Conservation (phyloP, 1,284 basidiomycete genomes). For the Athelia psychrophila region DNA sequence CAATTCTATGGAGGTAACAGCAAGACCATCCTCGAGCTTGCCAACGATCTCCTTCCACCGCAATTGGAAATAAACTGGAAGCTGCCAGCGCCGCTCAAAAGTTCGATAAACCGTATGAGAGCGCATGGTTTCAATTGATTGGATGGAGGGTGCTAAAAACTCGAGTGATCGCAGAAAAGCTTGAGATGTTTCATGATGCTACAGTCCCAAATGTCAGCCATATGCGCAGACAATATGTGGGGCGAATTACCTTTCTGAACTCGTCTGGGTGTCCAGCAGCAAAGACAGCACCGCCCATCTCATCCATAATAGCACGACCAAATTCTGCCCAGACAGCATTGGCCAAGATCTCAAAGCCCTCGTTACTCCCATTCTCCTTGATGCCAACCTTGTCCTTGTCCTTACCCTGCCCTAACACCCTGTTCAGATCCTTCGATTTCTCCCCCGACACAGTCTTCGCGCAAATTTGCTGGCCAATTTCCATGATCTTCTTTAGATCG, state of each 20-base stretch:
- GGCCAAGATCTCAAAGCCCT: conserved; percentile 78
- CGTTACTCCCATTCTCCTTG: conserved; percentile 13
- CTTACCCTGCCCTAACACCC: conserved; percentile 3
- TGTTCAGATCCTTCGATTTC: conserved; percentile 10
- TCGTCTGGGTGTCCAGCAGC: conserved; percentile 88
- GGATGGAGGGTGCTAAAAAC: conserved; percentile 73
- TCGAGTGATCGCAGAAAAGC: conserved; percentile 86
- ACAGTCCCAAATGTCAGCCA: not conserved
- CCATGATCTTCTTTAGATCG: conserved; percentile 71
- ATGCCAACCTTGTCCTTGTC: not conserved
- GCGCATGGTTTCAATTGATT: conserved; percentile 71
- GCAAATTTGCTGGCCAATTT: conserved; percentile 68
- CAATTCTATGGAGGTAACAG: conserved; percentile 40
- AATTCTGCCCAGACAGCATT: conserved; percentile 90
- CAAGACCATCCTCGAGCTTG: conserved; percentile 67
- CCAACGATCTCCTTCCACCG: conserved; percentile 94
- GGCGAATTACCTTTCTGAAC: conserved; percentile 73
- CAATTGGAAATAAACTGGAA: conserved; percentile 96
- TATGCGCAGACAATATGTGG: not conserved
- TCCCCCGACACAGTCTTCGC: conserved; percentile 32
- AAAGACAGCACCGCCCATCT: conserved; percentile 82
- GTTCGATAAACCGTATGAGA: conserved; percentile 64
- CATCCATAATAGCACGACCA: conserved; percentile 75
- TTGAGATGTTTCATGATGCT: conserved; percentile 85
- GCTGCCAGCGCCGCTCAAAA: conserved; percentile 90